phyloP scores from a whole-genome alignment of 2,329 filamentous ascomycete species.

The Aurifilum marmelostoma region DNA sequence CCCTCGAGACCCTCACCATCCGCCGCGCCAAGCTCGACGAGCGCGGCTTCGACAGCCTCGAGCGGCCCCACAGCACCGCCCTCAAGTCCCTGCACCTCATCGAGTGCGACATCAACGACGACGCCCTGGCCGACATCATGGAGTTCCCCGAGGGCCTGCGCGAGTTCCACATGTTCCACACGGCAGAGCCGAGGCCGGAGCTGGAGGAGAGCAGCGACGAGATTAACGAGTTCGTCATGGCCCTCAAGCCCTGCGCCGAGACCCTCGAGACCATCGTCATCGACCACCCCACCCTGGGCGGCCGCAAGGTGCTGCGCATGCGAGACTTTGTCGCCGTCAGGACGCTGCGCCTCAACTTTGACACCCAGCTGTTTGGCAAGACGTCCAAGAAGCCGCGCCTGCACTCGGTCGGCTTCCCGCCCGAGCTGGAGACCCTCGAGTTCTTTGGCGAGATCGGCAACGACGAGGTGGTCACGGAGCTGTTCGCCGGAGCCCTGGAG shows the following conservation, averaged over 20 bases:
- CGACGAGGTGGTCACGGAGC: slow-evolving; percentile 51
- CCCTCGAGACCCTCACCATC: slow-evolving; percentile 50
- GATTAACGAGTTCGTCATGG: slow-evolving; percentile 51
- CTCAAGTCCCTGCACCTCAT: slow-evolving; percentile 49
- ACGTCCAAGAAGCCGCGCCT: slow-evolving; percentile 49
- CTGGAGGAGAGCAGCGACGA: slow-evolving; percentile 53
- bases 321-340: slow-evolving; percentile 48
- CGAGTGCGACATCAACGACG: slow-evolving; percentile 55
- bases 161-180: slow-evolving; percentile 53
- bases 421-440: slow-evolving; percentile 49
- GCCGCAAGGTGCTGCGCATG: slow-evolving; percentile 47
- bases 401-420: slow-evolving; percentile 51
- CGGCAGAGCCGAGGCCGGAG: slow-evolving; percentile 43
- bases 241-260: slow-evolving; percentile 45
- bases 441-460: slow-evolving; percentile 50
- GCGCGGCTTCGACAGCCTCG: slow-evolving; percentile 51
- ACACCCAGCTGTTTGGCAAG: slow-evolving; percentile 53
- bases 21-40: slow-evolving; percentile 50
- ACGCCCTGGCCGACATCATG: slow-evolving; percentile 44
- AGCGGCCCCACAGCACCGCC: slow-evolving; percentile 51
- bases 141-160: slow-evolving; percentile 49
- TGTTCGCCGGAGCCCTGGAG: slow-evolving; percentile 47
- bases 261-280: slow-evolving; percentile 50
- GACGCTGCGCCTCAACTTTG: slow-evolving; percentile 48
- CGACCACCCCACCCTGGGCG: slow-evolving; percentile 46